phyloP scores from a whole-genome alignment of 495 filamentous ascomycete species.

The Penicillium paradoxum region DNA sequence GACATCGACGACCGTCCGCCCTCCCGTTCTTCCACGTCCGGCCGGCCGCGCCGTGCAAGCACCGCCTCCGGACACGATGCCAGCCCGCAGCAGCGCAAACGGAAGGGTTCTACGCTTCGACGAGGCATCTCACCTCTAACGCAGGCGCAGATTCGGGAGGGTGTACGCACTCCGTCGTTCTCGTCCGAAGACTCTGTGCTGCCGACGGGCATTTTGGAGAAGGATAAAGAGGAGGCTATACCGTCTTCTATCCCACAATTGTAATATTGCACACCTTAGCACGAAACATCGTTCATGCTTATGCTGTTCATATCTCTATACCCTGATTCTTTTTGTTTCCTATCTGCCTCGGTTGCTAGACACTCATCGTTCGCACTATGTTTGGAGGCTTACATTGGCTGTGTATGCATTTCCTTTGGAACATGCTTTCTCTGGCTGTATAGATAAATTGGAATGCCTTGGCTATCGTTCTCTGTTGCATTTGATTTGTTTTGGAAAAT shows the following conservation, averaged over 20 bases:
- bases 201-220: conserved; percentile 21
- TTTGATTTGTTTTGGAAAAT: not conserved
- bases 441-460: not conserved
- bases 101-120: conserved; percentile 30
- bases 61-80: conserved; percentile 27
- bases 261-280: conserved; percentile 6
- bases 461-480: not conserved
- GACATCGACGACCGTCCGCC: conserved; percentile 35
- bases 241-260: conserved; percentile 15
- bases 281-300: not conserved
- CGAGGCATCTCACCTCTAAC: conserved; percentile 41
- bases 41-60: conserved; percentile 36
- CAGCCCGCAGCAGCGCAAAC: conserved; percentile 30
- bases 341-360: not conserved
- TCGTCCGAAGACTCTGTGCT: conserved; percentile 37
- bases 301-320: conserved; percentile 7
- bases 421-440: not conserved
- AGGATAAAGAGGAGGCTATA: conserved; percentile 23
- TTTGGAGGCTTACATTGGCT: not conserved
- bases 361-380: not conserved
- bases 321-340: conserved; percentile 1
- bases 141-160: conserved; percentile 42
- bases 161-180: conserved; percentile 33
- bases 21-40: conserved; percentile 31
- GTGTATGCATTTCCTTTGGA: conserved; percentile 1